Base-by-base conservation (phyloP, 495 filamentous ascomycete species). In the Neurospora sp. region DNA sequence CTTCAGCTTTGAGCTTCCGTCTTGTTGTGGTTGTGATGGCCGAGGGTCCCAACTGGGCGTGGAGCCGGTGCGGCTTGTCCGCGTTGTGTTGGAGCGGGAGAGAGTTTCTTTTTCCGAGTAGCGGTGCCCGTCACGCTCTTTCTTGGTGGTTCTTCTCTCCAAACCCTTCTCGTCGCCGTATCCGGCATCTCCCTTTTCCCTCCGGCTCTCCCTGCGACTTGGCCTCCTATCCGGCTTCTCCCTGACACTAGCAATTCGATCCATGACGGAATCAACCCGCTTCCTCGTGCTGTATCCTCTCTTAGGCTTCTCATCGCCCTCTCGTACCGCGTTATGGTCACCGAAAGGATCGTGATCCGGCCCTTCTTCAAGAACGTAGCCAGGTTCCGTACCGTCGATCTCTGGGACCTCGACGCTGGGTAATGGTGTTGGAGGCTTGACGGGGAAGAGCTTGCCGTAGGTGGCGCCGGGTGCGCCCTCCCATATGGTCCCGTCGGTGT, bases 401-500 rank as follows among this genome's bases (percentile, higher is more conserved):
- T 9, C 61, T n/a, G 69, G 37, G 4, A 68, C 48, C 10, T 37
- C 37, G 40, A 68, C 59, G 45, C 35, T 69, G 10, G 77, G 75
- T 72, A 73, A 41, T 12, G 71, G 42, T 0, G 35, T 31, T 0
- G 14, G 40, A 3, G 31, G 20, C 22, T 37, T 44, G 22, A 83
- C 79, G 3, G 79, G 81, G 16, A 77, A 76, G 9, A 88, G 79
- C 48, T 74, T 53, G 39, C 86, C 86, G 75, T 87, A 87, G 12
- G 72, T 78, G 27, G 75, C 78, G 10, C 86, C 86, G 1, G 84
- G 80, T 3, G 81, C 81, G 40, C 81, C 80, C 75, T 85, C 81
- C 82, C 82, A 88, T 74, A 75, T 61, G 41, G 72, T 75, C 31
- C 83, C 83, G 59, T 84, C 78, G 20, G 74, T 59, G 68, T 79